Evolutionary conservation across 192 early-diverging fungal genomes (phyloP).

Genomic region (Kickxella alabastrina): DNA sequence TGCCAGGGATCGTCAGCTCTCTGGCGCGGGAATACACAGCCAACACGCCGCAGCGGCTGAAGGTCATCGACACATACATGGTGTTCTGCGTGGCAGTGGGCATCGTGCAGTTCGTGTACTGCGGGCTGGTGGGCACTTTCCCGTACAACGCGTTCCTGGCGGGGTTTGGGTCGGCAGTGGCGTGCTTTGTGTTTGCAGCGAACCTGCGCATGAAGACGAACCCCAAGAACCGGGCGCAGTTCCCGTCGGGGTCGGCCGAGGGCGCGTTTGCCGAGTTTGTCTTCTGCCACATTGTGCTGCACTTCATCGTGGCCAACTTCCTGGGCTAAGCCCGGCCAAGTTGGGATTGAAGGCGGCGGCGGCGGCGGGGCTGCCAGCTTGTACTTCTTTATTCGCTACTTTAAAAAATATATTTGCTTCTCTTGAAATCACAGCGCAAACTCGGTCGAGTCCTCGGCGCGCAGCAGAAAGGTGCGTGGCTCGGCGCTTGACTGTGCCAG

Average conservation of each 20-base stretch:
- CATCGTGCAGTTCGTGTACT: conserved; percentile 86
- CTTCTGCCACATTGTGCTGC: conserved; percentile 79
- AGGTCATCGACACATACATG: conserved; percentile 93
- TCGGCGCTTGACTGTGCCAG: conserved; percentile 1
- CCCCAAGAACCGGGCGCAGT: conserved; percentile 67
- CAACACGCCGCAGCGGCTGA: conserved; percentile 74
- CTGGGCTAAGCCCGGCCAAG: conserved; percentile 76
- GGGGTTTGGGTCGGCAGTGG: conserved; percentile 89
- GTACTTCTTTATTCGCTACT: no score
- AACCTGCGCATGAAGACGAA: conserved; percentile 94
- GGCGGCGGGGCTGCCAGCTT: no score
- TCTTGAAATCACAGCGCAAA: conserved; percentile 5
- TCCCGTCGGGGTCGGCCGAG: conserved; percentile 64
- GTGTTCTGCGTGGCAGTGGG: conserved; percentile 88
- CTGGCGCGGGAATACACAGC: conserved; percentile 50
- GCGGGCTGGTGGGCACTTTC: conserved; percentile 80
- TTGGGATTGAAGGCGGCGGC: no score
- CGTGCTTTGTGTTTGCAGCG: conserved; percentile 82
- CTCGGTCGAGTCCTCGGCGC: conserved; percentile 18
- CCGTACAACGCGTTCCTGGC: conserved; percentile 98
- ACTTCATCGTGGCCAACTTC: conserved; percentile 89
- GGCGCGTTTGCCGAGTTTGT: conserved; percentile 94
- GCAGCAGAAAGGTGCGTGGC: conserved; percentile 12
- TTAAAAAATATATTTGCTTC: no score
- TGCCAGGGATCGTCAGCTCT: conserved; percentile 7